A percentile compares a stretch with the other conserved stretches of the same genome.
These are phyloP conservation scores for Monoraphidium neglectum DNA, from an alignment of 139 green algal species.

Conservation along the genomic window DNA sequence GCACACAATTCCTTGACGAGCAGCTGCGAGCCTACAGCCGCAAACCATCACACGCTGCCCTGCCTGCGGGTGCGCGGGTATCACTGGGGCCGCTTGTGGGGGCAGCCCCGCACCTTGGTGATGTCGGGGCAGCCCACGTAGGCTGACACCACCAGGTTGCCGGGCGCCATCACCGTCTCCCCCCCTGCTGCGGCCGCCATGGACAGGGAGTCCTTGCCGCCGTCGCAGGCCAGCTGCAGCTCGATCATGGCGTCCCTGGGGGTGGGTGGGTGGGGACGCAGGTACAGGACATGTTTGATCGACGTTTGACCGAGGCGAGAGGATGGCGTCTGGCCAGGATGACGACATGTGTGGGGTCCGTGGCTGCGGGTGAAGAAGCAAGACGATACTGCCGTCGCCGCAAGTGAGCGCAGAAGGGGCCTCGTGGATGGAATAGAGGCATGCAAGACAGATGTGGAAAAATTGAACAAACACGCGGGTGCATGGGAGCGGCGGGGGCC, in stretches of 20 bases:
- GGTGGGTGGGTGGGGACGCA: background rate
- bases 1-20: no score
- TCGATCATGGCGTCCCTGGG: slow-evolving; percentile 82
- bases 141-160: slow-evolving; percentile 93
- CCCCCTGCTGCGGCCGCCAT: slow-evolving; percentile 90
- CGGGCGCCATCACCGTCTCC: slow-evolving; percentile 94
- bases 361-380: background rate
- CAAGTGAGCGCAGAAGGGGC: no score
- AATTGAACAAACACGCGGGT: background rate
- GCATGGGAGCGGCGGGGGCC: no score
- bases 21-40: no score
- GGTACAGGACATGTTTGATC: background rate
- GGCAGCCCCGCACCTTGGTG: slow-evolving; percentile 74
- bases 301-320: background rate
- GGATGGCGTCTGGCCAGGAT: background rate
- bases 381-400: no score
- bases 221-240: slow-evolving; percentile 92
- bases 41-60: no score
- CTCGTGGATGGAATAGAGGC: no score
- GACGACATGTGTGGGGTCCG: background rate
- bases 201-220: slow-evolving; percentile 97
- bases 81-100: no score
- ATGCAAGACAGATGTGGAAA: no score
- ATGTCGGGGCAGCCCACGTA: slow-evolving; percentile 98
- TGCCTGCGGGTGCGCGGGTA: no score